Conservation (phyloP, 257 asterid species). For the Apocynum venetum region DNA sequence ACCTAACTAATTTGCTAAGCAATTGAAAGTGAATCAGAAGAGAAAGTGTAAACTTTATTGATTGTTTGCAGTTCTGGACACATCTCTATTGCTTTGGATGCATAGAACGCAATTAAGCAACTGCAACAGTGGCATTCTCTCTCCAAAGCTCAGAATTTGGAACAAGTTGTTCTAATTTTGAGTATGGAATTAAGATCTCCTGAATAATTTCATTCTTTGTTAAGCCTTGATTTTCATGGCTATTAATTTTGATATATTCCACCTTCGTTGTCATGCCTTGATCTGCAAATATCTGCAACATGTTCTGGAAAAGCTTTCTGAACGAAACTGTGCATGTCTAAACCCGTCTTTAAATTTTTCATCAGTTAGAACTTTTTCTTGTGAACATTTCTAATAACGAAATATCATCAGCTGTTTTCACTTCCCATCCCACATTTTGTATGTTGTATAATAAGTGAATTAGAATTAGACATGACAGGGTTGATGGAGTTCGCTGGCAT, state of each 20-base stretch:
- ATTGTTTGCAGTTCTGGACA: not conserved
- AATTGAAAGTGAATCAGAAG: not conserved
- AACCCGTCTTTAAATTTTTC: slow-evolving; percentile 12
- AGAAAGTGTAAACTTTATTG: not conserved
- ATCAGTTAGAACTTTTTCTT: slow-evolving; percentile 33
- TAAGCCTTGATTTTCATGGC: not conserved
- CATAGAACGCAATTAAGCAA: not conserved
- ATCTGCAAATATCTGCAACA: slow-evolving; percentile 22
- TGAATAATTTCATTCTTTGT: not conserved
- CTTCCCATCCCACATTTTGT: slow-evolving; percentile 38
- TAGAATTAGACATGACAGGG: not conserved
- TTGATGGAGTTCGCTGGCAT: not conserved
- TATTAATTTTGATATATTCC: not conserved
- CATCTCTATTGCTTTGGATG: not conserved
- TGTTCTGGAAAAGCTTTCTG: slow-evolving; percentile 21
- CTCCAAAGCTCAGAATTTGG: not conserved
- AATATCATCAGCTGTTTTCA: slow-evolving; percentile 25
- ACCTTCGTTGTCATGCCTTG: no score
- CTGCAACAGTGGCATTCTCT: not conserved
- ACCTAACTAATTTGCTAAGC: not conserved
- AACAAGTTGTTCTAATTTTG: not conserved
- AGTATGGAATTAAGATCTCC: not conserved
- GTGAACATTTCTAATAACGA: slow-evolving; percentile 38
- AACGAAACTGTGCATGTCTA: slow-evolving; percentile 18
- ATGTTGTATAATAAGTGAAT: not conserved